Evolutionary conservation across 805 yeast species (phyloP).

Genomic region (Maudiozyma serrabonitensis): DNA sequence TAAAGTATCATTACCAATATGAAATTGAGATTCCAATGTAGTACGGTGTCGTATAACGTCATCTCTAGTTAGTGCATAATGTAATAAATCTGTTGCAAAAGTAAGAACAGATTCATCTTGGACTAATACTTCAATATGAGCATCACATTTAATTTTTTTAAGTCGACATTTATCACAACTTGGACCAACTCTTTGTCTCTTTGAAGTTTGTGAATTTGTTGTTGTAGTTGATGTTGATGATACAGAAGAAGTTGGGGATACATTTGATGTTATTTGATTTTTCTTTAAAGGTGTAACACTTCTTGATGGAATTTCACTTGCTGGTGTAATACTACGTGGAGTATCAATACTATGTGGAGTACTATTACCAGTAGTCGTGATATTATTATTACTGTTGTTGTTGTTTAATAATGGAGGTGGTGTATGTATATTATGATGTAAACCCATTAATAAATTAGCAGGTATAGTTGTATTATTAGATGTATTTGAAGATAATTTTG

Average conservation of each 20-base stretch:
- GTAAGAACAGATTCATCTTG: constrained; percentile 18
- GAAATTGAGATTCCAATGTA: neutral
- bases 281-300: neutral
- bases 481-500: constrained; percentile 6
- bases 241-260: neutral
- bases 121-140: constrained; percentile 41
- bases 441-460: neutral
- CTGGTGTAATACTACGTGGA: neutral
- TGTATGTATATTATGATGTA: neutral
- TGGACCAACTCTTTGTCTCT: constrained; percentile 65
- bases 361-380: neutral
- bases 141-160: constrained; percentile 70
- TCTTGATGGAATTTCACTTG: neutral
- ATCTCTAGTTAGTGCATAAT: constrained; percentile 12
- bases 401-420: neutral
- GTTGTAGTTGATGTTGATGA: neutral
- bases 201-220: constrained; percentile 1
- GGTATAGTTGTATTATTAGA: neutral
- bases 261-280: neutral
- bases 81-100: constrained; percentile 13
- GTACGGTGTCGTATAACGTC: constrained; percentile 7
- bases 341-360: neutral
- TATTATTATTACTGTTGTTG: neutral
- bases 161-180: constrained; percentile 64
- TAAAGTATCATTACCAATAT: neutral